A percentile compares a stretch with the other conserved stretches of the same genome.
These are phyloP conservation scores for Suillus hirtellus DNA, from an alignment of 768 basidiomycete genomes.

Conservation along the genomic window DNA sequence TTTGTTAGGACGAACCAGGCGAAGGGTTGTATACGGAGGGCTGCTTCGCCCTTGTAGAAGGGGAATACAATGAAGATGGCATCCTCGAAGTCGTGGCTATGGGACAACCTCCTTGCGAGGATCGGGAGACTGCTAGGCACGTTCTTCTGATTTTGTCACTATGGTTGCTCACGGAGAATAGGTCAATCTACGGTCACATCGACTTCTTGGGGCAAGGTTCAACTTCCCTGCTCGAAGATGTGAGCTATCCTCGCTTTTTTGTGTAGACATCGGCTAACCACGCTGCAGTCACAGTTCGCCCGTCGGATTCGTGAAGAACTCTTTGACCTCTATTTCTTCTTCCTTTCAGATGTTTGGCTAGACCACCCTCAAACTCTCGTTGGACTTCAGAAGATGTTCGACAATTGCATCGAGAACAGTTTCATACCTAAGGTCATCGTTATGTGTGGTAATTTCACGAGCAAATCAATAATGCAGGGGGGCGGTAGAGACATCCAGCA, in stretches of 20 bases:
- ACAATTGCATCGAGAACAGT: conserved; percentile 82
- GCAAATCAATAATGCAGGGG: conserved; percentile 75
- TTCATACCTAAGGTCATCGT: conserved; percentile 90
- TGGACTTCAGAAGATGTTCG: conserved; percentile 83
- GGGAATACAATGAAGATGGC: conserved; percentile 93
- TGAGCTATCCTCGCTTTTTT: conserved; percentile 36
- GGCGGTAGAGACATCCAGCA: conserved; percentile 74
- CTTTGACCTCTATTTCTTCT: conserved; percentile 82
- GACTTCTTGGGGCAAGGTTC: conserved; percentile 97
- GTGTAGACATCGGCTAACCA: conserved; percentile 5
- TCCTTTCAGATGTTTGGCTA: conserved; percentile 95
- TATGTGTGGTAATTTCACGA: conserved; percentile 94
- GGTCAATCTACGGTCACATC: conserved; percentile 93
- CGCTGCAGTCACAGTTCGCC: conserved; percentile 56
- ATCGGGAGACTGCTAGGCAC: conserved; percentile 79
- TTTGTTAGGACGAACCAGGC: conserved; percentile 75
- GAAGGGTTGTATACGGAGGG: conserved; percentile 97
- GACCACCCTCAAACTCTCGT: conserved; percentile 82
- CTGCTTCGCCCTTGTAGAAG: conserved; percentile 92
- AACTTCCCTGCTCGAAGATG: conserved; percentile 89
- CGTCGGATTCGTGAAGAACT: conserved; percentile 67
- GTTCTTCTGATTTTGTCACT: conserved; percentile 16
- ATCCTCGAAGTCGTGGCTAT: conserved; percentile 88
- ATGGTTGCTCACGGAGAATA: conserved; percentile 32
- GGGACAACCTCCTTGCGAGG: conserved; percentile 96